A percentile compares a stretch with the other conserved stretches of the same genome.
phyloP scores from a whole-genome alignment of 805 yeast genomes.

The Metschnikowia rubicola region DNA sequence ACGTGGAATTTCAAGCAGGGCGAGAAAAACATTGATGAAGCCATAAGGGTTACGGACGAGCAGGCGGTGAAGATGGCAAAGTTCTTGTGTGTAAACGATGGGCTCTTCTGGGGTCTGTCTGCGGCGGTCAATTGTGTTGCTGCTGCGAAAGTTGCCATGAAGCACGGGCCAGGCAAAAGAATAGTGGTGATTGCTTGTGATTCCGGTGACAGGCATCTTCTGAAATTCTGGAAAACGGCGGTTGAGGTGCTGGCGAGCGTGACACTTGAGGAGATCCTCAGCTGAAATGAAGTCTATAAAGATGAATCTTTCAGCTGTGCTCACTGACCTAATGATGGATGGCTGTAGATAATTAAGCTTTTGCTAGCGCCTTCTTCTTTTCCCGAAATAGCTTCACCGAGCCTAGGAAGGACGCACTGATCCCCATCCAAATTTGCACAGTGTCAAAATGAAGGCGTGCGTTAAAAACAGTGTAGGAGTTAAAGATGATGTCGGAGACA shows the following conservation, averaged over 20 bases:
- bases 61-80: slow-evolving; percentile 90
- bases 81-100: slow-evolving; percentile 75
- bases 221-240: slow-evolving; percentile 88
- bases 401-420: slow-evolving; percentile 37
- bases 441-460: slow-evolving; percentile 33
- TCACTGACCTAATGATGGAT: neutral
- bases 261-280: slow-evolving; percentile 30
- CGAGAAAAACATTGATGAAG: slow-evolving; percentile 67
- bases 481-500: slow-evolving; percentile 38
- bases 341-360: neutral
- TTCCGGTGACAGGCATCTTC: slow-evolving; percentile 83
- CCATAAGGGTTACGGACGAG: slow-evolving; percentile 72
- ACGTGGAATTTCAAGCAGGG: slow-evolving; percentile 79
- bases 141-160: slow-evolving; percentile 55
- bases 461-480: slow-evolving; percentile 39
- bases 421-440: slow-evolving; percentile 45
- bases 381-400: slow-evolving; percentile 38
- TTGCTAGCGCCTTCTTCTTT: slow-evolving; percentile 18
- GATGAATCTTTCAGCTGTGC: too few relatives aligned
- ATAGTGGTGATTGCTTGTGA: slow-evolving; percentile 90
- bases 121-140: slow-evolving; percentile 95
- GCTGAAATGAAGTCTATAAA: too few relatives aligned
- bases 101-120: slow-evolving; percentile 86
- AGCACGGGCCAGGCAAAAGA: slow-evolving; percentile 52
- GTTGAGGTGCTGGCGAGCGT: slow-evolving; percentile 28